Evolutionary conservation across 2,329 filamentous ascomycete genomes (phyloP).

Genomic region (Raffaelea albimanens): DNA sequence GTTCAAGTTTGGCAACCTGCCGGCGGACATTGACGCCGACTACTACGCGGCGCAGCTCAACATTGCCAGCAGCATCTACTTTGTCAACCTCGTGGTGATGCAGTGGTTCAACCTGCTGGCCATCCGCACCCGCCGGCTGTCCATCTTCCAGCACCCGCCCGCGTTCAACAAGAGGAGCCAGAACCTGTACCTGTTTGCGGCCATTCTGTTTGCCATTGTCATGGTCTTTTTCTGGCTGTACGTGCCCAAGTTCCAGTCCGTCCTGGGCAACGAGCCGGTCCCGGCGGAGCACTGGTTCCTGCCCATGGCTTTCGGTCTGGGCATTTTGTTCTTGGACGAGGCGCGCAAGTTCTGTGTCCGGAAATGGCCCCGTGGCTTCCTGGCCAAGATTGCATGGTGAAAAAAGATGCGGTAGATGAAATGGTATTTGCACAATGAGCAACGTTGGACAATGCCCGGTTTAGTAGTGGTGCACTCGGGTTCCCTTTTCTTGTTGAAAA

Average conservation of each 20-base stretch:
- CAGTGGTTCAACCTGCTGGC: constrained; percentile 70
- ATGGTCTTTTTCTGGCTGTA: constrained; percentile 66
- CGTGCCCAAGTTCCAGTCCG: constrained; percentile 52
- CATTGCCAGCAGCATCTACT: constrained; percentile 65
- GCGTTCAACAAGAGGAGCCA: constrained; percentile 53
- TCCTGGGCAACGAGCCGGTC: constrained; percentile 51
- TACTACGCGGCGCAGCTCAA: constrained; percentile 48
- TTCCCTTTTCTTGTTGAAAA: too few species aligned
- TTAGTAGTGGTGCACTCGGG: too few species aligned
- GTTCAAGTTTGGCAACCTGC: constrained; percentile 55
- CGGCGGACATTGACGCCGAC: constrained; percentile 39
- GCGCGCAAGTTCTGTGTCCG: constrained; percentile 53
- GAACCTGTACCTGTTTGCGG: constrained; percentile 61
- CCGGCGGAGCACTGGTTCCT: constrained; percentile 70
- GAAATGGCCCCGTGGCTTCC: constrained; percentile 43
- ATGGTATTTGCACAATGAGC: background rate
- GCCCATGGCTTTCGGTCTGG: constrained; percentile 61
- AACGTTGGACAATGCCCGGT: too few species aligned
- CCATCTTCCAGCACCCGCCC: constrained; percentile 65
- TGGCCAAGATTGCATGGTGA: constrained; percentile 57
- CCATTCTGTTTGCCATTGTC: constrained; percentile 57
- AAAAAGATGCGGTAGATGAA: background rate
- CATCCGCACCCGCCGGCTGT: constrained; percentile 54
- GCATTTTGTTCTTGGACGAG: constrained; percentile 57
- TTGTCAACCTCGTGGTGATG: constrained; percentile 74